Percentiles rank a stretch among this genome's conserved stretches.
phyloP scores from a whole-genome alignment of 305 asterid genomes.

The Fraxinus baroniana region DNA sequence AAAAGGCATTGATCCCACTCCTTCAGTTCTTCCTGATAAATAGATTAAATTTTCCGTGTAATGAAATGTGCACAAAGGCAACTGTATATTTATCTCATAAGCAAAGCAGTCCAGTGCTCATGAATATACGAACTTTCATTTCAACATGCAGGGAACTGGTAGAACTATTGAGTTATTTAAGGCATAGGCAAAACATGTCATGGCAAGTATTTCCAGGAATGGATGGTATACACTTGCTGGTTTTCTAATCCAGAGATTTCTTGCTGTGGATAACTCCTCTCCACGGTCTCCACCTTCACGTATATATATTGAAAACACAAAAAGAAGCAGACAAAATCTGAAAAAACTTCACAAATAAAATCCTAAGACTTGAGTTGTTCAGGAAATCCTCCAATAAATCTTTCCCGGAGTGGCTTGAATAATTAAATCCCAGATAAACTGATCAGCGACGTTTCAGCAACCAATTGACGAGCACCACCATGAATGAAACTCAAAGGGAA shows the following conservation, averaged over 20 bases:
- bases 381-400: neutral
- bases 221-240: neutral
- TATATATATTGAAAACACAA: neutral
- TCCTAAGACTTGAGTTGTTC: neutral
- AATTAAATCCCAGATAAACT: neutral
- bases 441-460: slow-evolving; percentile 11
- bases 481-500: neutral
- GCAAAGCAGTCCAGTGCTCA: neutral
- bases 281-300: neutral
- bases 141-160: slow-evolving; percentile 17
- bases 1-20: slow-evolving; percentile 98
- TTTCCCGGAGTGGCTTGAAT: neutral
- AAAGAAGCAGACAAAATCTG: neutral
- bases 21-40: slow-evolving; percentile 80
- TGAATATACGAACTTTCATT: neutral
- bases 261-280: neutral
- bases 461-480: neutral
- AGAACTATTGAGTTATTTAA: neutral
- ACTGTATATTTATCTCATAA: neutral
- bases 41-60: slow-evolving; percentile 1
- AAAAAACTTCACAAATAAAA: slow-evolving; percentile 4
- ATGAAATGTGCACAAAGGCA: neutral
- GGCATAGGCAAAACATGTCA: neutral
- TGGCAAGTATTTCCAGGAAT: neutral
- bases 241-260: neutral